Base-by-base conservation (phyloP, 805 yeast genomes). In the Torulaspora gathmanii region DNA sequence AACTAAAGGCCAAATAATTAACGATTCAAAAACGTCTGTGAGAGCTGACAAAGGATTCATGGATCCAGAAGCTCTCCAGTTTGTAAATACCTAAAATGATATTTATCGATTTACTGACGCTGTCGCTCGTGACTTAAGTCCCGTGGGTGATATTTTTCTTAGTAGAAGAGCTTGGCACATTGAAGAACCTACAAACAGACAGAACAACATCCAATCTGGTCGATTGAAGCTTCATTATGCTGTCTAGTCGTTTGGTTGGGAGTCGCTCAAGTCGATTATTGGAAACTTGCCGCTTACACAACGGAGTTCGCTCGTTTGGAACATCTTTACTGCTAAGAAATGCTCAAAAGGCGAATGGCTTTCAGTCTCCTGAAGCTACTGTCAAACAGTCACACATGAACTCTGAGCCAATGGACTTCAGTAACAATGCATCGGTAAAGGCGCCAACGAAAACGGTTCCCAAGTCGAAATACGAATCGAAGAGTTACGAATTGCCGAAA, bases 401-500 rank as follows among this genome's bases (percentile, higher is more conserved):
- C 7, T 37, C 57, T 2, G 45, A 53, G 11, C 61, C 62, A 26
- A 25, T 52, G 1, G 58, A 53, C 36, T 37, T 40, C 25, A 42
- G 56, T 15, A 63, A 64, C 26, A 46, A 53, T n/a, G 67, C 70
- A 2, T 68, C 69, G 10, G 62, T 65, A 11, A 60, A 55, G 28
- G 63, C 69, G 17, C 60, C 61, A 41, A 58, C 60, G 44, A 62
- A 67, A 49, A 64, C 66, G 4, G 40, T 70, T 25, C 61, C 72
- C 2, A 65, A 63, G 43, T 69, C 70, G 11, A 68, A 67, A 37
- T 71, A 64, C 46, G 75, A 70, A 52, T 56, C 64, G 2, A 60
- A 56, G 12, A 54, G 52, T 2, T 71, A 70, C 49, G 61, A 65
- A 45, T 60, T 77, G 34, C 75, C 82, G 0, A 63, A 68, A 44